Evolutionary conservation across 257 asterid genomes (phyloP).

Genomic region (Nicotiana paniculata): DNA sequence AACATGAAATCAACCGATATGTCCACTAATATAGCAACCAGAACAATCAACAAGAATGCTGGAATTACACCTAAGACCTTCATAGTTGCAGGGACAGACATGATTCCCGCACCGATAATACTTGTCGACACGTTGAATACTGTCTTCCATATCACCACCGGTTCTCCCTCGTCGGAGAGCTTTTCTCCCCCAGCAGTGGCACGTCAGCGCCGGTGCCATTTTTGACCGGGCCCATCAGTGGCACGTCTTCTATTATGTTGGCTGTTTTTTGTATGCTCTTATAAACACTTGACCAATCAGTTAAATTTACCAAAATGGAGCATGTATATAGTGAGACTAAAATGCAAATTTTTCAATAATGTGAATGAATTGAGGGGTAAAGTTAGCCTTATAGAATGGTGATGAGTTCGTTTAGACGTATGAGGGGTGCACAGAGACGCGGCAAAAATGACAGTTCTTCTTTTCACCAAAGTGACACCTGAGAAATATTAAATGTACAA

Average conservation of each 20-base stretch:
- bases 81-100: conserved; percentile 91
- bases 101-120: conserved; percentile 88
- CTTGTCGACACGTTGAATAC: conserved; percentile 84
- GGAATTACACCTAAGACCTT: conserved; percentile 77
- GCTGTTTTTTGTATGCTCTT: neutral
- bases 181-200: conserved; percentile 46
- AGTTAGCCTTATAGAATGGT: too few species aligned
- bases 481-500: too few species aligned
- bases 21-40: conserved; percentile 55
- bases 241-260: neutral
- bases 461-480: too few species aligned
- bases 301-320: neutral
- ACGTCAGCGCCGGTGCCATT: conserved; percentile 38
- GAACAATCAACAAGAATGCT: conserved; percentile 53
- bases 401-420: too few species aligned
- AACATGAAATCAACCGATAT: conserved; percentile 79
- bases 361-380: too few species aligned
- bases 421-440: too few species aligned
- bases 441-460: too few species aligned
- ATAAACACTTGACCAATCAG: neutral
- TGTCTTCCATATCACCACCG: conserved; percentile 46
- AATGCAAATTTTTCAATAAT: too few species aligned
- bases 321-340: too few species aligned
- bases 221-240: conserved; percentile 50
- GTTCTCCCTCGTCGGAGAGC: conserved; percentile 3